Evolutionary conservation across 2,329 filamentous ascomycete species (phyloP), one percentile per base, ranked within the genome.

Genomic region (Hirsutella minnesotensis): DNA sequence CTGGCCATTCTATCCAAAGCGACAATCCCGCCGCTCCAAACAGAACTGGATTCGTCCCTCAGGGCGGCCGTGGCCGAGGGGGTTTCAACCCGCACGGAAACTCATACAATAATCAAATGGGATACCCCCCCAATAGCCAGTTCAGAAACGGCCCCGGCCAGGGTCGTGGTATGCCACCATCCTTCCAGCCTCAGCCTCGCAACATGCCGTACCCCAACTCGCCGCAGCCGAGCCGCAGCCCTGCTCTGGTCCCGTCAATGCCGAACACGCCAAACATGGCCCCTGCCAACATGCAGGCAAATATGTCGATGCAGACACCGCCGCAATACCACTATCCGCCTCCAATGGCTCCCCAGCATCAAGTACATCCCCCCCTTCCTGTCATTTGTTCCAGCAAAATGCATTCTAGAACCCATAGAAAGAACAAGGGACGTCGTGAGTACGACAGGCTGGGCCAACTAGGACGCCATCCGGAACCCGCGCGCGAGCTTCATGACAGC

Each of bases 1-100:
- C 90, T 24, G 83, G 83, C 31, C 87, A 92, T 57, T 94, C 86
- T 19, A 74, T 79, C 49, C 84, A 90, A 46, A 56, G 60, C 38
- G 63, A 65, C 21, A 59, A 57, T 47, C 54, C 52, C 31, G 49
- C 49, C 10, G 52, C 73, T 33, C 70, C 79, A 55, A 72, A 71
- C 51, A 75, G 77, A 52, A 77, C 73, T 50, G 72, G 68, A 51
- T 76, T 66, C 50, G 60, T 64, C 40, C 59, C 65, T 27, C 67
- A 72, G 48, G 66, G 64, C 38, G 67, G 69, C 40, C 69, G 74
- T 46, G 69, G 73, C 37, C 67, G 73, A 45, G 62, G 63, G 47
- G 65, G 65, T 41, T 75, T 69, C 49, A 69, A 66, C 53, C 64
- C 64, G 24, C 58, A 62, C 42, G 51, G 51, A 38, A 57, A 52